These are phyloP conservation scores for Themeda triandra DNA, from an alignment of 176 grass and related monocot species.

Conservation along the genomic window DNA sequence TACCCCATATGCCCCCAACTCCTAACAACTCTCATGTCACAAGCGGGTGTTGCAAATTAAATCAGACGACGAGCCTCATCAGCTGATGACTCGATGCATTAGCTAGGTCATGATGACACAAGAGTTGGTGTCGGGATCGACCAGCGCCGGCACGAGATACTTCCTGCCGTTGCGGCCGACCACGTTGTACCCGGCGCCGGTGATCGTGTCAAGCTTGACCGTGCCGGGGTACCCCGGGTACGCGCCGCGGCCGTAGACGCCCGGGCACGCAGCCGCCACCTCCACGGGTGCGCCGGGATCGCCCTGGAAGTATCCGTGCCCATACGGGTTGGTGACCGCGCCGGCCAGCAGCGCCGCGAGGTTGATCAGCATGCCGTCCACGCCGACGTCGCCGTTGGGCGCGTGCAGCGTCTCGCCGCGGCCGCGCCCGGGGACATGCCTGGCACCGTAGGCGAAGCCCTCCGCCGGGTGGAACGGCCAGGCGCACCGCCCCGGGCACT, in stretches of 20 bases:
- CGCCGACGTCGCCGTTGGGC: constrained; percentile 65
- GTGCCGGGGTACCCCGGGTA: constrained; percentile 62
- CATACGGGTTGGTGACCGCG: constrained; percentile 78
- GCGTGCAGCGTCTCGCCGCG: constrained; percentile 36
- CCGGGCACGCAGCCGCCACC: constrained; percentile 54
- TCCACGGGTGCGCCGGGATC: constrained; percentile 53
- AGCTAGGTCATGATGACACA: constrained; percentile 49
- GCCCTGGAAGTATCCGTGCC: constrained; percentile 70
- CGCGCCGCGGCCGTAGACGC: constrained; percentile 52
- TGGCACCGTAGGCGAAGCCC: background rate
- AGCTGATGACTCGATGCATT: background rate
- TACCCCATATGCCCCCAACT: too few species aligned
- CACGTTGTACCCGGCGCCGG: constrained; percentile 73
- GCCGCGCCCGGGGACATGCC: background rate
- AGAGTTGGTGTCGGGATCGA: constrained; percentile 56
- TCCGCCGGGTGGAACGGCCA: constrained; percentile 80
- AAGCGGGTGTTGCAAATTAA: too few species aligned
- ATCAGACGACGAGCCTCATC: background rate
- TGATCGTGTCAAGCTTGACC: constrained; percentile 48
- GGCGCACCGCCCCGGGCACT: constrained; percentile 74
- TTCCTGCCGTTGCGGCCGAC: constrained; percentile 78
- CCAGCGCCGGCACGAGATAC: constrained; percentile 75
- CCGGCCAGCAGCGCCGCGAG: constrained; percentile 73
- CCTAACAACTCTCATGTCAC: too few species aligned
- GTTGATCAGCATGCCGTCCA: constrained; percentile 81